Percentiles rank a stretch among this genome's conserved stretches.
Evolutionary conservation across 345 rosid genomes (phyloP).

Genomic region (Brassica nigra): DNA sequence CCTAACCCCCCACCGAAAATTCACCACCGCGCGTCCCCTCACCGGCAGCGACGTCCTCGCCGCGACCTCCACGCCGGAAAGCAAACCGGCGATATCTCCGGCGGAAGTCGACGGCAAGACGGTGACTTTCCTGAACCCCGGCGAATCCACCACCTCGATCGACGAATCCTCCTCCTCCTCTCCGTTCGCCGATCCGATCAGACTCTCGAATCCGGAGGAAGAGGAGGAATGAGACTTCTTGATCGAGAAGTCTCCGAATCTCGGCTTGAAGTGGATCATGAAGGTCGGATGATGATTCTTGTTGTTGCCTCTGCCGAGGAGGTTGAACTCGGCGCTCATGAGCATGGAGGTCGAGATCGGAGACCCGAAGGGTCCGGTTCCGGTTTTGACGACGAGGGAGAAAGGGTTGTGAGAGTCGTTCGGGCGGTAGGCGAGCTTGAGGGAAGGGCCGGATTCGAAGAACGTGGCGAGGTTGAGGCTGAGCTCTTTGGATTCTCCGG

Average conservation of each 20-base stretch:
- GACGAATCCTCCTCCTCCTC: constrained; percentile 58
- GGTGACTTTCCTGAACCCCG: constrained; percentile 39
- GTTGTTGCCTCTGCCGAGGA: constrained; percentile 58
- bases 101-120: constrained; percentile 44
- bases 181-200: constrained; percentile 27
- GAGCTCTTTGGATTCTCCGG: constrained; percentile 88
- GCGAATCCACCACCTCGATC: constrained; percentile 64
- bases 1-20: constrained; percentile 92
- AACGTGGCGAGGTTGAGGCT: constrained; percentile 73
- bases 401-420: constrained; percentile 85
- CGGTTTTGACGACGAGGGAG: constrained; percentile 83
- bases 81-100: constrained; percentile 46
- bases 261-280: constrained; percentile 91
- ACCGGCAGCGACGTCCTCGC: constrained; percentile 79
- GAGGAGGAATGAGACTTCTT: constrained; percentile 83
- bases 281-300: constrained; percentile 52
- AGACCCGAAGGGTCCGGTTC: constrained; percentile 81
- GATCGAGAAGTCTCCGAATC: constrained; percentile 80
- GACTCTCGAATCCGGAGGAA: constrained; percentile 46
- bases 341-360: constrained; percentile 72
- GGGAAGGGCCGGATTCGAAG: constrained; percentile 82
- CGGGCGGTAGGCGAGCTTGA: constrained; percentile 89
- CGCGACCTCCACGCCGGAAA: constrained; percentile 69
- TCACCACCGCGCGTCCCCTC: constrained; percentile 62
- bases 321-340: constrained; percentile 89